Base-by-base conservation (phyloP, 495 filamentous ascomycete species). In the Umbilicaria muhlenbergii region DNA sequence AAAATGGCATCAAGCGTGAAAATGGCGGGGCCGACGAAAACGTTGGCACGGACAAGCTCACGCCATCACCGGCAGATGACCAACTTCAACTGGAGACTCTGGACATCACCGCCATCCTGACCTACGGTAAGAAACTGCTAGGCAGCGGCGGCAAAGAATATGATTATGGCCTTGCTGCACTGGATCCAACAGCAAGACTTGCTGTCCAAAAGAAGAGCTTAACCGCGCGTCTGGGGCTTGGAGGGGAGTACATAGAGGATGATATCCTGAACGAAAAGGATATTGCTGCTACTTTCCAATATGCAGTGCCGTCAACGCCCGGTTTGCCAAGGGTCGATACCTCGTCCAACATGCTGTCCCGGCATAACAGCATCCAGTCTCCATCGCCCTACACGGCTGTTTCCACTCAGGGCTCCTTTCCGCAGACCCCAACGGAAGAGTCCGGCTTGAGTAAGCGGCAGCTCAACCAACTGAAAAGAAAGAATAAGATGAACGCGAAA, bases 381-480 rank as follows among this genome's bases (percentile, higher is more conserved):
- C 56, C 65, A 15, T 52, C 57, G 18, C 47, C 66, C 21, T 55
- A 62, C 15, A 56, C 66, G 5, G 54, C 68, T 4, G 64, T 66
- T 18, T 77, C 77, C 3, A 72, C 76, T 4, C 56, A 48, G 28
- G 72, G 76, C 39, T 50, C 57, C 14, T 47, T 43, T 8, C 54
- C 62, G 11, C 57, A 63, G 44, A 70, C 69, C 36, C 68, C 66
- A 51, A 63, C 53, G 43, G 85, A 86, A 41, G 84, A 91, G 41
- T 58, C 72, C 0, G 78, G 75, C 3, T 65, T 96, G 13, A 95
- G 88, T 64, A 83, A 86, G 45, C 78, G 91, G 12, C 91, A 96
- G 56, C 69, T 94, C 21, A 98, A 96, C 53, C 83, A 85, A 43
- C 68, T 98, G 10, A 98, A 98, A 59, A 76, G 91, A 13, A 93